Percentiles rank a stretch among this genome's conserved stretches.
Conservation (phyloP, 805 yeast genomes). For the Lipomyces lipofer region DNA sequence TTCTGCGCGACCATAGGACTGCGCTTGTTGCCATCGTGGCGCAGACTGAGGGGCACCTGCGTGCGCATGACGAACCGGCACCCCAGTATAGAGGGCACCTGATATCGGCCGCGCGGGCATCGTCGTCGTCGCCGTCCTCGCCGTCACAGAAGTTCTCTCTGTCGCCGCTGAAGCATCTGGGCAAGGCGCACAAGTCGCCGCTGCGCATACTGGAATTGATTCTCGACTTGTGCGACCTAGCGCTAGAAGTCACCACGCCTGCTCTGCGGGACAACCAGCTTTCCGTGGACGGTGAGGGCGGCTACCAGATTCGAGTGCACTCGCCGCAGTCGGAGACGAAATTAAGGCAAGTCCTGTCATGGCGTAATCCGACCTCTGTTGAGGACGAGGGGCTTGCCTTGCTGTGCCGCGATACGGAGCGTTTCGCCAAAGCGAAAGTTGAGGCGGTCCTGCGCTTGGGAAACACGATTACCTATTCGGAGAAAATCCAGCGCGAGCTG, state of each 20-base stretch:
- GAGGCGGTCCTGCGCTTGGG: constrained; percentile 70
- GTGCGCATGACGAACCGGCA: constrained; percentile 10
- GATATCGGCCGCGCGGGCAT: constrained; percentile 14
- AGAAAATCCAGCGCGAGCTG: constrained; percentile 75
- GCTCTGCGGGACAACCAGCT: constrained; percentile 45
- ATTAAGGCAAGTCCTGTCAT: constrained; percentile 38
- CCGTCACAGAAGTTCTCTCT: constrained; percentile 4
- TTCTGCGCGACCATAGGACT: constrained; percentile 65
- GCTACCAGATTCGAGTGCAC: constrained; percentile 36
- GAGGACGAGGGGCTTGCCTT: constrained; percentile 65
- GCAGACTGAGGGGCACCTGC: constrained; percentile 21
- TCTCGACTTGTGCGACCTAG: constrained; percentile 69
- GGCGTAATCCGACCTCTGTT: constrained; percentile 49
- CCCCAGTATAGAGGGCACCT: constrained; percentile 26
- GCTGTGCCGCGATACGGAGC: constrained; percentile 67
- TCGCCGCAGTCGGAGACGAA: constrained; percentile 40
- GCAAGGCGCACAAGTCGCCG: constrained; percentile 21
- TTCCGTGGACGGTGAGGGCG: constrained; percentile 39
- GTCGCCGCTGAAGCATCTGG: constrained; percentile 15
- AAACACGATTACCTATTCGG: constrained; percentile 71
- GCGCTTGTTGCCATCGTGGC: constrained; percentile 22
- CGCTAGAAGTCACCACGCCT: constrained; percentile 72
- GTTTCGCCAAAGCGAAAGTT: constrained; percentile 60
- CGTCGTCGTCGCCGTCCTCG: constrained; percentile 8
- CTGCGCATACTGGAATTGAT: constrained; percentile 41